Base-by-base conservation (phyloP, 495 filamentous ascomycete species). In the Xylaria scruposa region DNA sequence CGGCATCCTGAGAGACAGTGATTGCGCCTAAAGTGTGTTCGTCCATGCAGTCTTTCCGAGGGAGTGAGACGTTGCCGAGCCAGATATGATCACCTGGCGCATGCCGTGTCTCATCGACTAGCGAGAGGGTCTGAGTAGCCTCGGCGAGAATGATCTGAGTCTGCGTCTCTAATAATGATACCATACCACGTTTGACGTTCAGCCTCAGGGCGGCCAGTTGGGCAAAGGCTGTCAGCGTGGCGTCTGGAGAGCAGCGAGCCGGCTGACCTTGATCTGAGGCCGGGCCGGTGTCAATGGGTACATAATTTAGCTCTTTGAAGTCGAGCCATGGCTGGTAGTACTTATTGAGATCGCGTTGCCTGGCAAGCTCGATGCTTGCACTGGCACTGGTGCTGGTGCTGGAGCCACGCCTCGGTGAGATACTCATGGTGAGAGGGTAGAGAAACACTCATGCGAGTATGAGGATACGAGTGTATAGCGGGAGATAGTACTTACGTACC, bases 121-220 rank as follows among this genome's bases (percentile, higher is more conserved):
- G 75, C 0, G 88, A 88, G 0, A 90, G 66, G 0, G 86, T 85
- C 21, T 78, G 81, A 0, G 89, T 90, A 1, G 89, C 88, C 73
- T 92, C 90, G 26, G 90, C 89, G 21, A 92, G 81, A 46, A 92
- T 83, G 70, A 90, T 88, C 74, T 90, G 87, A 24, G 84, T 81
- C 3, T 87, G 81, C 26, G 84, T 82, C 71, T 90, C 90, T 62
- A 91, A 87, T 24, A 93, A 83, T 46, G 88, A 89, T 17, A 92
- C 84, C 72, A 91, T 83, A 24, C 80, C 82, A 10, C 90, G 88
- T 51, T 84, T 83, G 49, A 82, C 83, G 42, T 84, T 80, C 59
- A 91, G 77, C 10, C 87, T 84, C 42, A 86, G 81, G 29, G 86
- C 81, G 0, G 87, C 89, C 26, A 92, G 80, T 75, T 92, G 90